Conservation (phyloP, 345 rosid species). For the Moricandia arvensis region DNA sequence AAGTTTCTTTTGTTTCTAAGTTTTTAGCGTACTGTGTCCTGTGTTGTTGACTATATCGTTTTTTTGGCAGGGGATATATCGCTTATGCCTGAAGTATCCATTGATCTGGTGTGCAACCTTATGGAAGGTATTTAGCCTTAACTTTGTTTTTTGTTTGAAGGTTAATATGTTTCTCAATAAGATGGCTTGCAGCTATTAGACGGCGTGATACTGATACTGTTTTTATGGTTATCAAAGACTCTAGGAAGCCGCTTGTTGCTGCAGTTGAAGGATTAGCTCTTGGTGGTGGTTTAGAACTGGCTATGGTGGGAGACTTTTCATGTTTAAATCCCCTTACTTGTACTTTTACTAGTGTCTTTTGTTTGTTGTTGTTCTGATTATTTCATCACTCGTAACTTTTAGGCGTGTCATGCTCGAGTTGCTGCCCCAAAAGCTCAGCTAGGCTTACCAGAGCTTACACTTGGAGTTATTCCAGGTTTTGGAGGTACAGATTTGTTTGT, state of each 20-base stretch:
- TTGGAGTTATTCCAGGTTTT: slow-evolving; percentile 92
- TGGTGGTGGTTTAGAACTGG: slow-evolving; percentile 95
- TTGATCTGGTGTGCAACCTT: slow-evolving; percentile 65
- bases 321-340: neutral
- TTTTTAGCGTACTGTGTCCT: neutral
- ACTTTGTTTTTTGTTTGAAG: neutral
- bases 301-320: slow-evolving; percentile 58
- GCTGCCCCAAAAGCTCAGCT: slow-evolving; percentile 77
- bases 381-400: slow-evolving; percentile 5
- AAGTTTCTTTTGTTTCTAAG: neutral
- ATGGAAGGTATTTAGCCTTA: slow-evolving; percentile 65
- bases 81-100: slow-evolving; percentile 74
- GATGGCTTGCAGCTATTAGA: neutral
- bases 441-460: slow-evolving; percentile 85
- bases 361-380: neutral
- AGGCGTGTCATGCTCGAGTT: slow-evolving; percentile 94
- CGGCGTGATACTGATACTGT: slow-evolving; percentile 3
- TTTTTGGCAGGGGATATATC: slow-evolving; percentile 66
- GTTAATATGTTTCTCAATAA: neutral
- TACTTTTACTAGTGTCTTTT: neutral
- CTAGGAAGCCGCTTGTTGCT: slow-evolving; percentile 91
- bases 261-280: slow-evolving; percentile 96
- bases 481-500: slow-evolving; percentile 54
- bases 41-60: slow-evolving; percentile 2
- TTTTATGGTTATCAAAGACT: slow-evolving; percentile 45